These are phyloP conservation scores for Phyllosticta ampelicida DNA, from an alignment of 2,329 filamentous ascomycete genomes.

Conservation along the genomic window DNA sequence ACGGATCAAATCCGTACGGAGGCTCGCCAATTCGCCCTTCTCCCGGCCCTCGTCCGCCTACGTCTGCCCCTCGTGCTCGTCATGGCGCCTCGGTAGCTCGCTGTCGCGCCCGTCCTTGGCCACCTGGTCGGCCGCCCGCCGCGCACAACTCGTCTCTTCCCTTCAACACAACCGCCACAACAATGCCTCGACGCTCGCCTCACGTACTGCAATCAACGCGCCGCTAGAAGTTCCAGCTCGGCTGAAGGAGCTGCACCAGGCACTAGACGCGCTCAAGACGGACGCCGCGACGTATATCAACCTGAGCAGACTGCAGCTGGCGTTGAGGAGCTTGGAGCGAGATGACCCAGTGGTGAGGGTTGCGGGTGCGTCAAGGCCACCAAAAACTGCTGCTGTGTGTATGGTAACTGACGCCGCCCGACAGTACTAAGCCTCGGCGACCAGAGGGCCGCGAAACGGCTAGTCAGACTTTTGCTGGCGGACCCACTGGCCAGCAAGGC, in stretches of 20 bases:
- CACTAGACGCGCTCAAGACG: conserved; percentile 50
- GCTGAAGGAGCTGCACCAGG: conserved; percentile 47
- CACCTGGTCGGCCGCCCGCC: background rate
- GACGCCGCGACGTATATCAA: conserved; percentile 53
- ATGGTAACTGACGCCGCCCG: background rate
- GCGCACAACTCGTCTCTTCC: conserved; percentile 4
- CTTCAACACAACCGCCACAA: conserved; percentile 13
- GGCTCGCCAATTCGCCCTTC: conserved; percentile 18
- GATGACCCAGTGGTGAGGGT: conserved; percentile 44
- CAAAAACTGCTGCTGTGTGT: conserved; percentile 12
- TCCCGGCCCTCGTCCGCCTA: conserved; percentile 14
- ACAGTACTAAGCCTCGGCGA: conserved; percentile 42
- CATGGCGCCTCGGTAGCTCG: conserved; percentile 15
- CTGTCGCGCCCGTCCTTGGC: background rate
- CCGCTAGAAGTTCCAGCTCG: conserved; percentile 42
- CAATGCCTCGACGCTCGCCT: conserved; percentile 35
- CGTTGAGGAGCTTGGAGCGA: conserved; percentile 51
- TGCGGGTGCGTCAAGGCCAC: conserved; percentile 35
- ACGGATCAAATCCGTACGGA: conserved; percentile 29
- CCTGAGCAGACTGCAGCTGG: conserved; percentile 60
- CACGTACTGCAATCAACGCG: conserved; percentile 43
- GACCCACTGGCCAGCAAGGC: conserved; percentile 34
- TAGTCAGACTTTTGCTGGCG: conserved; percentile 51
- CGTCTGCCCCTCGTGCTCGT: conserved; percentile 17
- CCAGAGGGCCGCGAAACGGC: conserved; percentile 45